A percentile compares a stretch with the other conserved stretches of the same genome.
Evolutionary conservation across 805 yeast species (phyloP).

Genomic region (Kodamaea lidongshanica): DNA sequence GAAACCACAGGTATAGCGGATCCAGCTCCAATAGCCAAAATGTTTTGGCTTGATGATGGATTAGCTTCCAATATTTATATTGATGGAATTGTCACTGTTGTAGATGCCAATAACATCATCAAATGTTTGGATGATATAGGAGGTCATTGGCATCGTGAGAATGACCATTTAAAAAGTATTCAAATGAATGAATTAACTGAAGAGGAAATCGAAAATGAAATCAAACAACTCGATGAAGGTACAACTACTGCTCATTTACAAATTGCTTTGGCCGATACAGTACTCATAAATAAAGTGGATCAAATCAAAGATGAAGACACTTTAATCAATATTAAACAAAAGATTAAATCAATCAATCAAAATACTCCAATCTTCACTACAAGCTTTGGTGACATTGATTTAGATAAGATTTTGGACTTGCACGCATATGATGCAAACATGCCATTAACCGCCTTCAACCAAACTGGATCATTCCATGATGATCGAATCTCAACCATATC

Average conservation of each 20-base stretch:
- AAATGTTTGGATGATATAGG: constrained; percentile 65
- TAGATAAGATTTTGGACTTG: constrained; percentile 63
- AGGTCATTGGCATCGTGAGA: constrained; percentile 58
- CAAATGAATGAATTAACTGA: constrained; percentile 20
- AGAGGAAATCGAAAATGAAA: constrained; percentile 24
- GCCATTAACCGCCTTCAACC: constrained; percentile 5
- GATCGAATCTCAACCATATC: constrained; percentile 32
- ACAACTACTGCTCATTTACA: constrained; percentile 84
- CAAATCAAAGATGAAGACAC: constrained; percentile 21
- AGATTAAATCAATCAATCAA: constrained; percentile 54
- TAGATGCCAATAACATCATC: constrained; percentile 66
- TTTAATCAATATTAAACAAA: constrained; percentile 26
- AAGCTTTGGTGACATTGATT: constrained; percentile 66
- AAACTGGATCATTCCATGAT: constrained; percentile 28
- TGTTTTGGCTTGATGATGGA: constrained; percentile 97
- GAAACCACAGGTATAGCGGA: constrained; percentile 98
- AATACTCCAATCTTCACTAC: constrained; percentile 64
- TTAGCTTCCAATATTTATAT: constrained; percentile 76
- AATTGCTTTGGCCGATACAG: constrained; percentile 81
- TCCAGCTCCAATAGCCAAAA: constrained; percentile 93
- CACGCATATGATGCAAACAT: constrained; percentile 60
- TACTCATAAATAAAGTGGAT: constrained; percentile 77
- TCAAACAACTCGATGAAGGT: constrained; percentile 32
- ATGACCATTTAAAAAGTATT: constrained; percentile 20
- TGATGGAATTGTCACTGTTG: constrained; percentile 86